These are phyloP conservation scores for Monosporascus cannonballus DNA, from an alignment of 2,329 filamentous ascomycete genomes.

Conservation along the genomic window DNA sequence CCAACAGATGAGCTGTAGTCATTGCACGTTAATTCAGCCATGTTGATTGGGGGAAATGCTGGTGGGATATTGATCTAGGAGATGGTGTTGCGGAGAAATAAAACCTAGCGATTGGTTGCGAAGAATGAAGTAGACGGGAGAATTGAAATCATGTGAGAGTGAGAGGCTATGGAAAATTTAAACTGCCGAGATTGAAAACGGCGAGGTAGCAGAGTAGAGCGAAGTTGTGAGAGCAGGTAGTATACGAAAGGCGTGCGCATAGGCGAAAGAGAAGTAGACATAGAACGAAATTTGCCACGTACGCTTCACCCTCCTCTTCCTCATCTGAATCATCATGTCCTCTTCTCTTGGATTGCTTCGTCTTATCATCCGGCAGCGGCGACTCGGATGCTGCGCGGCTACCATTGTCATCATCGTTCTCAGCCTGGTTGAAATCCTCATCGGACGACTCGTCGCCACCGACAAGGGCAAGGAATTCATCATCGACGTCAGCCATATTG, in stretches of 20 bases:
- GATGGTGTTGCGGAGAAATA: not conserved
- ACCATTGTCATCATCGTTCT: conserved; percentile 44
- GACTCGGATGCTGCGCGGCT: conserved; percentile 52
- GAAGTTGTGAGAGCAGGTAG: conserved; percentile 1
- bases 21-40: conserved; percentile 7
- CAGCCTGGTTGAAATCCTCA: conserved; percentile 46
- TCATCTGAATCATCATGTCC: conserved; percentile 59
- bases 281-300: conserved; percentile 36
- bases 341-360: conserved; percentile 41
- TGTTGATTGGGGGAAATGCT: not conserved
- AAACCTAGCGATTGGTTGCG: not conserved
- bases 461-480: conserved; percentile 87
- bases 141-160: too few relatives aligned
- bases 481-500: conserved; percentile 83
- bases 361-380: conserved; percentile 34
- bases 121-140: too few relatives aligned
- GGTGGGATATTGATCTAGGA: not conserved
- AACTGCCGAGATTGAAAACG: too few relatives aligned
- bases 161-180: too few relatives aligned
- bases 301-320: conserved; percentile 74
- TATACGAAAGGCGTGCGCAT: not conserved
- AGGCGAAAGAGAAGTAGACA: conserved; percentile 6
- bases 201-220: not conserved
- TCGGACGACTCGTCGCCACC: conserved; percentile 65
- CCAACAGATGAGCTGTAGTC: conserved; percentile 57